A percentile compares a stretch with the other conserved stretches of the same genome.
Evolutionary conservation across 2,329 filamentous ascomycete genomes (phyloP).

Genomic region (Boeremia exigua): DNA sequence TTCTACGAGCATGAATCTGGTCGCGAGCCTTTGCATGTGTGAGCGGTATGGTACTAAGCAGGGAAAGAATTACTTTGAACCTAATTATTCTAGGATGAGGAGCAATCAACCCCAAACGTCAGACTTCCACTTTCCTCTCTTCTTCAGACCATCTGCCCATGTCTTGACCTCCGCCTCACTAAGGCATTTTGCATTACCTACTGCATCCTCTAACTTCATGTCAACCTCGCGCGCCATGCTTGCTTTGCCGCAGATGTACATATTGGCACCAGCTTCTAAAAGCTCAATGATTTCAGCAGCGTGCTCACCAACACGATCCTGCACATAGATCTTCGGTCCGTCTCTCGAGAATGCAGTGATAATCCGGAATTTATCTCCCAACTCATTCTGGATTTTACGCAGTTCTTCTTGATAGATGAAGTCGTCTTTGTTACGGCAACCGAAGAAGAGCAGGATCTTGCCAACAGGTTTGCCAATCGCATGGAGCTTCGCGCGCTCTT

Average conservation of each 20-base stretch:
- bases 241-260: conserved; percentile 51
- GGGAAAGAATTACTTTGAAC: not conserved
- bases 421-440: conserved; percentile 38
- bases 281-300: conserved; percentile 40
- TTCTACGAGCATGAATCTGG: not conserved
- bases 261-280: conserved; percentile 47
- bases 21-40: not conserved
- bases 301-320: conserved; percentile 46
- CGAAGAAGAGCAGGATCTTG: conserved; percentile 43
- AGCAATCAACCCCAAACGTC: conserved; percentile 58
- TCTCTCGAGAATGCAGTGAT: conserved; percentile 36
- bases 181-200: conserved; percentile 48
- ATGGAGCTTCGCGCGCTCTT: conserved; percentile 43
- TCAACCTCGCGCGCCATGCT: conserved; percentile 53
- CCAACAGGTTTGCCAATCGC: conserved; percentile 39
- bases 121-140: conserved; percentile 59
- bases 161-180: conserved; percentile 50
- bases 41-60: not conserved
- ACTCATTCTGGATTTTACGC: conserved; percentile 23
- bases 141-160: conserved; percentile 58
- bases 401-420: conserved; percentile 42
- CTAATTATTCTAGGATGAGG: conserved; percentile 3
- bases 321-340: conserved; percentile 45
- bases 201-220: conserved; percentile 47
- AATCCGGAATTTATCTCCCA: conserved; percentile 33